These are phyloP conservation scores for Pythium aristosporum DNA, from an alignment of 352 stramenopile species.

Conservation along the genomic window DNA sequence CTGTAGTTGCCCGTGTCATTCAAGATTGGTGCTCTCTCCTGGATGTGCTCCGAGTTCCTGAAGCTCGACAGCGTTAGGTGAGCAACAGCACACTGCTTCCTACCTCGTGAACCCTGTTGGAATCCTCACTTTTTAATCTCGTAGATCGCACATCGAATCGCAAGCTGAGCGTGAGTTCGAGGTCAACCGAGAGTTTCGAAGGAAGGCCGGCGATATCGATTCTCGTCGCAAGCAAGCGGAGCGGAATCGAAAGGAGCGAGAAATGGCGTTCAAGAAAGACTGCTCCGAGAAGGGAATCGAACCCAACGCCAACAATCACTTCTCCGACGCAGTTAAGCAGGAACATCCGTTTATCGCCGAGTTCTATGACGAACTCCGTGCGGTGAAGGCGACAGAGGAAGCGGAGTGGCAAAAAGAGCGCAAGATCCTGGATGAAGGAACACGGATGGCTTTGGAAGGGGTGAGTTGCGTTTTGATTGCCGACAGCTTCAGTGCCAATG, in stretches of 20 bases:
- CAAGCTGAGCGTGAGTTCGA: slow-evolving; percentile 39
- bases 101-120: not conserved
- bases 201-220: slow-evolving; percentile 34
- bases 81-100: not conserved
- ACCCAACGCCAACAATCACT: slow-evolving; percentile 41
- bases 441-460: slow-evolving; percentile 15
- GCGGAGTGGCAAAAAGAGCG: slow-evolving; percentile 20
- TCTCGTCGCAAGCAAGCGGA: slow-evolving; percentile 24
- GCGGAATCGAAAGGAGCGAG: slow-evolving; percentile 31
- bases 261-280: slow-evolving; percentile 30
- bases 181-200: slow-evolving; percentile 27
- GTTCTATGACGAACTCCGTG: slow-evolving; percentile 35
- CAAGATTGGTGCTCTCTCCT: slow-evolving; percentile 33
- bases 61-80: slow-evolving; percentile 35
- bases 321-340: slow-evolving; percentile 38
- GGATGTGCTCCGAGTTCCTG: slow-evolving; percentile 32
- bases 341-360: slow-evolving; percentile 34
- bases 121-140: not conserved
- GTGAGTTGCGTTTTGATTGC: slow-evolving; percentile 10
- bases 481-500: not conserved
- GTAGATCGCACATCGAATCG: slow-evolving; percentile 30
- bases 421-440: slow-evolving; percentile 21
- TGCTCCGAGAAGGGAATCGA: slow-evolving; percentile 37
- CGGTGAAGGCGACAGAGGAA: slow-evolving; percentile 29
- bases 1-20: slow-evolving; percentile 30